Evolutionary conservation across 177 flowering plant species (phyloP), one percentile per base, ranked within the genome.

Genomic region (Vitis hybrid): DNA sequence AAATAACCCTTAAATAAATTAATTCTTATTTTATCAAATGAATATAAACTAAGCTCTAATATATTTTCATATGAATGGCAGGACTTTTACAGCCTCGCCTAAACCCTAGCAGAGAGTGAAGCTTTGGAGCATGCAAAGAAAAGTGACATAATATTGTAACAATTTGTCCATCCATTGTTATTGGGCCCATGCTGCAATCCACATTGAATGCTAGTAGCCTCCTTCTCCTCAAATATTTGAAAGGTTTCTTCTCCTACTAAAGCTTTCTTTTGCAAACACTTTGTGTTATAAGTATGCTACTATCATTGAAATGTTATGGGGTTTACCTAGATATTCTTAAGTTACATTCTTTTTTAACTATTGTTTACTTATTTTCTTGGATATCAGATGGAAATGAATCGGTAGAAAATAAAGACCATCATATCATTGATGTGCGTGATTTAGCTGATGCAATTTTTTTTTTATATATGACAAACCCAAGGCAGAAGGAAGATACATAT

Each of bases 41-140:
- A 32, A 32, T 32, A 32, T 32, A 32, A 32, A 32, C 40, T 5
- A 5, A 32, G 0, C 40, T 32, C 0, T 32, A 32, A 32, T 32
- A 32, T 21, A 11, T 8, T 19, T 66, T 51, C n/a, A 32, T 30
- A 15, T 32, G 56, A 40, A 35, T 17, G 35, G 19, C 78, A 82
- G 86, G 59, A 78, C 18, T 82, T 76, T 79, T 87, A 87, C 65
- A 71, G 69, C 69, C 59, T 30, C 17, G 58, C 24, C 70, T 57
- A 68, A 30, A 58, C 62, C 1, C 15, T 52, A 48, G 70, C 70
- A 30, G 70, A 68, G n/a, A n/a, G 1, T n/a, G 62, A 67, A 40
- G 62, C 70, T 10, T 30, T 55, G 24, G 70, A 67, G 14, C 54
- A 55, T 17, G 61, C 58, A 32, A 56, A 67, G 56, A 67, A 19